phyloP scores from a whole-genome alignment of 2,329 filamentous ascomycete genomes.

The Sclerotinia glacialis region DNA sequence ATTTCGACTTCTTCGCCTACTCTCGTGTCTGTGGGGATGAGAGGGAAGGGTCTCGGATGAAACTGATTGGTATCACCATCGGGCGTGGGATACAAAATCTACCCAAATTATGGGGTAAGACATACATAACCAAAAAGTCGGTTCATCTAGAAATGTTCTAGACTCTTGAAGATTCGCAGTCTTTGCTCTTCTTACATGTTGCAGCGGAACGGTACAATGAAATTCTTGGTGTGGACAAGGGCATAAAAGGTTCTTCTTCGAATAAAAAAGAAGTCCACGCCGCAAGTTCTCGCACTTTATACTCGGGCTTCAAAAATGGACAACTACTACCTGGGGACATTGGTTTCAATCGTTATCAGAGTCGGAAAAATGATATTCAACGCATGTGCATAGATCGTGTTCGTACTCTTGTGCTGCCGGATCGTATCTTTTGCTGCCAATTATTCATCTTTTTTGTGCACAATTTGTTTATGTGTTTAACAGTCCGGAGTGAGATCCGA shows the following conservation, averaged over 20 bases:
- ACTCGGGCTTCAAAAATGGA: conserved; percentile 29
- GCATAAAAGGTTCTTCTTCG: neutral
- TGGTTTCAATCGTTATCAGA: neutral
- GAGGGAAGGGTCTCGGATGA: neutral
- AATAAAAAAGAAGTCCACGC: neutral
- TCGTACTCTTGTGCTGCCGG: neutral
- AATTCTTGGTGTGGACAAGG: neutral
- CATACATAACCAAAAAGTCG: conserved; percentile 28
- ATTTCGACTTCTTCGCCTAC: neutral
- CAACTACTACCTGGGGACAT: conserved; percentile 19
- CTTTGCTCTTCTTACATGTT: neutral
- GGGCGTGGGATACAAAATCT: conserved; percentile 27
- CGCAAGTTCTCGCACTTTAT: neutral
- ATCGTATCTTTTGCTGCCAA: neutral
- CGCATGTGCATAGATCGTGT: neutral
- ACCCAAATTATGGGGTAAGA: conserved; percentile 26
- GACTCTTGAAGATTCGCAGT: conserved; percentile 8
- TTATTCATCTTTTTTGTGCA: neutral
- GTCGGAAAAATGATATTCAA: conserved; percentile 8
- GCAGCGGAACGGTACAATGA: neutral
- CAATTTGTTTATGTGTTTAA: too few relatives aligned
- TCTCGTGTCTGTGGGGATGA: neutral
- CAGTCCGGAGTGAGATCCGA: too few relatives aligned
- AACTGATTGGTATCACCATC: conserved; percentile 20
- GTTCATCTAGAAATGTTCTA: conserved; percentile 22